These are phyloP conservation scores for Urostyla sp. DNA, from an alignment of 73 alveolate genomes.

Conservation along the genomic window DNA sequence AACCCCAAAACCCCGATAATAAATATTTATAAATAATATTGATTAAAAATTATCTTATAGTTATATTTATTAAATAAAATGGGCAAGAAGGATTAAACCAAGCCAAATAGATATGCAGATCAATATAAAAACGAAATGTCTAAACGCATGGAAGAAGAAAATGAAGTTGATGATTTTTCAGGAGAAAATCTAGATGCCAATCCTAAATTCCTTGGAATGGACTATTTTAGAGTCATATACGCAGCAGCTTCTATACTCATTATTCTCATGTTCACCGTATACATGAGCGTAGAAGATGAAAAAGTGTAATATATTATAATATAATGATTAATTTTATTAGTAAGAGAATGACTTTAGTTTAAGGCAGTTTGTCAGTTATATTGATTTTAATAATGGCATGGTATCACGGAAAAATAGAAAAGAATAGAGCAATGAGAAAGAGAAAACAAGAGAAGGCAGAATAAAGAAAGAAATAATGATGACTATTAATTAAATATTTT, in stretches of 20 bases:
- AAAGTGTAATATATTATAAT: constrained; percentile 7
- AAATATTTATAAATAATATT: no score
- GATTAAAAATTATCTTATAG: no score
- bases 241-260: constrained; percentile 14
- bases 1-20: no score
- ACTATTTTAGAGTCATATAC: constrained; percentile 48
- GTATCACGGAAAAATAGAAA: constrained; percentile 38
- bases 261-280: constrained; percentile 23
- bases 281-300: constrained; percentile 34
- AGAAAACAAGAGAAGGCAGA: not conserved
- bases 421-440: constrained; percentile 6
- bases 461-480: not conserved
- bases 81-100: no score
- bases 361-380: constrained; percentile 39
- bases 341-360: constrained; percentile 39
- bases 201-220: constrained; percentile 47
- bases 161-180: no score
- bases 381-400: constrained; percentile 34
- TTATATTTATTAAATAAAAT: no score
- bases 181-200: no score
- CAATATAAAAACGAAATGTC: no score
- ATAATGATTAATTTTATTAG: not conserved
- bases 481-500: not conserved
- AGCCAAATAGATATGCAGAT: no score
- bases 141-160: no score